A percentile compares a stretch with the other conserved stretches of the same genome.
phyloP scores from a whole-genome alignment of 2,329 filamentous ascomycete species.

The Myriosclerotinia curreyana region DNA sequence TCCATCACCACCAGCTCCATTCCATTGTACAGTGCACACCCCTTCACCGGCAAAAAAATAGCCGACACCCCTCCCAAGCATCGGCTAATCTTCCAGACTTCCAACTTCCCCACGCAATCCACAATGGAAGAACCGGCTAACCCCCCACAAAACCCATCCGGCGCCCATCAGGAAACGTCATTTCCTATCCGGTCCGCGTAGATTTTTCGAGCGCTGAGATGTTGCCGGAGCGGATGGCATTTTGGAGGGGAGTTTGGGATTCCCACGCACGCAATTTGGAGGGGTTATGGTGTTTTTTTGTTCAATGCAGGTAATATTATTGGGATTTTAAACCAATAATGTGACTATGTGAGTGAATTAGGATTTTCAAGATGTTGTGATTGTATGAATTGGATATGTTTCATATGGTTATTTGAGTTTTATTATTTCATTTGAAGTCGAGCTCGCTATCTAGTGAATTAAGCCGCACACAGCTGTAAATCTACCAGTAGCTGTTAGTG shows the following conservation, averaged over 20 bases:
- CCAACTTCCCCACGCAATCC: neutral
- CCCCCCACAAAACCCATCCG: neutral
- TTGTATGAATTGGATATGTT: neutral
- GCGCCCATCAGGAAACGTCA: neutral
- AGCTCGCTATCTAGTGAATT: neutral
- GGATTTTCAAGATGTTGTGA: neutral
- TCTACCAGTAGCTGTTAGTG: neutral
- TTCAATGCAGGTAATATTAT: too few species aligned
- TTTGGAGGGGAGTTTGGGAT: constrained; percentile 1
- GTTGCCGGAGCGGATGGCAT: constrained; percentile 9
- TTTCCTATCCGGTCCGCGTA: constrained; percentile 2
- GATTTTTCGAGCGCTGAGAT: neutral
- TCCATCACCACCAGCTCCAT: neutral
- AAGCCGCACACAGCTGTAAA: neutral
- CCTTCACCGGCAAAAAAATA: neutral
- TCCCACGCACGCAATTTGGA: constrained; percentile 18
- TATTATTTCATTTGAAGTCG: neutral
- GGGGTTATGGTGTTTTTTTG: constrained; percentile 16
- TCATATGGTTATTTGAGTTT: neutral
- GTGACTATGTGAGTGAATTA: neutral
- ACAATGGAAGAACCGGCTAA: neutral
- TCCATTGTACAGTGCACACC: too few species aligned
- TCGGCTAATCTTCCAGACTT: neutral
- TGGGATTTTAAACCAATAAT: neutral
- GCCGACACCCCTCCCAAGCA: neutral